Percentiles rank a stretch among this genome's conserved stretches.
Evolutionary conservation across 2,329 filamentous ascomycete genomes (phyloP).

Genomic region (Coleophoma eucalyptorum): DNA sequence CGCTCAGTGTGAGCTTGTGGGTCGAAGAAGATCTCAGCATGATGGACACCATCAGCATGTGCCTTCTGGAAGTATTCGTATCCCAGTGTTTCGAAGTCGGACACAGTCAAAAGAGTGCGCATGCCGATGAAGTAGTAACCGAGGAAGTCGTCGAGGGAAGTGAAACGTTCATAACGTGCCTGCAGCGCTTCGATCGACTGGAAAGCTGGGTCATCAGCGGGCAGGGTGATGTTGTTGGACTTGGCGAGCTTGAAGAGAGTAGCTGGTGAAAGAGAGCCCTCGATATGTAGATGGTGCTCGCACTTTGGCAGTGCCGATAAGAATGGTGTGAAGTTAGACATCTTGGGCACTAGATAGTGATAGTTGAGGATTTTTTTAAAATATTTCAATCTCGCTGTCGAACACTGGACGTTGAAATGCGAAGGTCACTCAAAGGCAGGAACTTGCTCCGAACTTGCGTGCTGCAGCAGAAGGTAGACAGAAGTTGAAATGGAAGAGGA

Average conservation of each 20-base stretch:
- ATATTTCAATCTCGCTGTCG: too few species aligned
- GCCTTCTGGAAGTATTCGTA: conserved; percentile 68
- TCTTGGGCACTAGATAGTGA: conserved; percentile 7
- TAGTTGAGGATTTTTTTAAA: too few species aligned
- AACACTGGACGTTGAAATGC: background rate
- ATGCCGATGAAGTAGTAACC: conserved; percentile 77
- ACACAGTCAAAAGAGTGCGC: conserved; percentile 58
- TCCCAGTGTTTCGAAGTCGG: conserved; percentile 71
- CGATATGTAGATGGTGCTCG: conserved; percentile 79
- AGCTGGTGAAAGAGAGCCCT: conserved; percentile 68
- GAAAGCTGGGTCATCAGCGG: conserved; percentile 58
- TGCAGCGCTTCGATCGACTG: conserved; percentile 53
- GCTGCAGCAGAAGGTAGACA: background rate
- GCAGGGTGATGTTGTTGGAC: conserved; percentile 62
- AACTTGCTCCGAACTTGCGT: background rate
- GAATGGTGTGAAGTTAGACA: conserved; percentile 38
- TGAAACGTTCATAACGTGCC: conserved; percentile 63
- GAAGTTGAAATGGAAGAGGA: background rate
- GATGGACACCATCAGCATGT: conserved; percentile 59
- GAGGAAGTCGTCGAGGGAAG: conserved; percentile 72
- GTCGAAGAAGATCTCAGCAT: conserved; percentile 80
- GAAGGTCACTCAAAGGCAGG: background rate
- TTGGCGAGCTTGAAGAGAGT: conserved; percentile 67
- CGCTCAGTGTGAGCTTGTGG: conserved; percentile 69
- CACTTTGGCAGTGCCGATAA: conserved; percentile 69